Evolutionary conservation across 179 eudicot genomes (phyloP), one percentile per base, ranked within the genome.

Genomic region (Heliamphora pulchella): DNA sequence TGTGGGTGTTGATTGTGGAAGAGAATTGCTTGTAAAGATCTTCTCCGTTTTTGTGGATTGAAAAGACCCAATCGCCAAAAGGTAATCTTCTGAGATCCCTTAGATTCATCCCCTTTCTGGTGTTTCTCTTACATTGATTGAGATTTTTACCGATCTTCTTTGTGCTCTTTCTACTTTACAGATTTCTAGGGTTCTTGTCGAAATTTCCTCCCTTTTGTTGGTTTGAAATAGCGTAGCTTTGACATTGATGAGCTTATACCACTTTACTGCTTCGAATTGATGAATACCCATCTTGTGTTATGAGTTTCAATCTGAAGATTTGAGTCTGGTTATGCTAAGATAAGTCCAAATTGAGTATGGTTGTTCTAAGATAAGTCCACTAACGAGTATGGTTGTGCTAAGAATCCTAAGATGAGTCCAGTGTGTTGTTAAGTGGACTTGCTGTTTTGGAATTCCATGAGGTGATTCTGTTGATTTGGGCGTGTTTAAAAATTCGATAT

Each of bases 51-150:
- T 20, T 51, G 50, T 78, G 73, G 80, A 47, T 78, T 67, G 22
- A 41, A 67, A 78, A 43, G 8, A n/a, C 71, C 68, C 78, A 22
- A 31, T 31, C n/a, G 51, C 51, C 63, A 64, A 65, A 65, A 78
- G 80, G 80, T 78, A 78, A 65, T 63, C 64, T 22, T 77, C 80
- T 77, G 31, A 22, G 80, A 64, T 77, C 50, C 73, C 62, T n/a
- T n/a, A n/a, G n/a, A 65, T 1, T 14, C n/a, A 65, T 65, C 15
- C 72, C 1, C 71, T 65, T 67, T 44, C 63, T 41, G 15, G 17
- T 51, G n/a, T 50, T 78, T 5, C 50, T 67, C 80, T 66, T 78
- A 9, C 64, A 11, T 78, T 8, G 61, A 53, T 39, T 57, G 14
- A 8, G 62, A 15, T 15, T 59, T 76, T 76, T 17, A 20, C 51